Evolutionary conservation across 2,329 filamentous ascomycete species (phyloP), one percentile per base, ranked within the genome.

Genomic region (Tricladium varicosporioides): DNA sequence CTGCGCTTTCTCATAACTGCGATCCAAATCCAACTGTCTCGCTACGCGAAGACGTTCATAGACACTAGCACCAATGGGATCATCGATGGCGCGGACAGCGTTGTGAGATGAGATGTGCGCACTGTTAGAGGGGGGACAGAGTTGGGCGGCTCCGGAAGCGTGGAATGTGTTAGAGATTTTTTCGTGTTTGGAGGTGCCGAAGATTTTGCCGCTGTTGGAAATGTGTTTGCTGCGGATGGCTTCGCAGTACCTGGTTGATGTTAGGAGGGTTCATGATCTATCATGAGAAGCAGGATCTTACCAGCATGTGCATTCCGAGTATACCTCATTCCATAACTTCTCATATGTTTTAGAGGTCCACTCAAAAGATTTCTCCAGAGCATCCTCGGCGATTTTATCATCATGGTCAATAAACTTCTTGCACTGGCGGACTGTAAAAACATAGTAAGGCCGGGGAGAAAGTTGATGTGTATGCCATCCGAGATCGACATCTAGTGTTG

Each of bases 391-490:
- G 18, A 95, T 84, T 72, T 93, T 93, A 76, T 95, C 91, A 70
- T 94, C 87, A 67, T 95, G 91, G 67, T 92, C 85, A 63, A 93
- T 81, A 67, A 91, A 90, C 49, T 79, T 82, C 0, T 66, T 67
- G 5, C 78, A 79, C 18, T 70, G 69, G 0, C 51, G 54, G 1
- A 78, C 68, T 1, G 82, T 86, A 68, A 81, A 86, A 2, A 69
- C 58, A 64, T 83, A 87, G 72, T 94, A 94, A 2, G 74, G 67
- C 2, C 69, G 66, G 0, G 89, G 87, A 8, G 75, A 81, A 2
- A 93, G 81, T 69, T 93, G 65, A 47, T 93, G 89, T 0, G 89
- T 93, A 69, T 95, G 91, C 88, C 88, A 92, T 0, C 82, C 87
- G 0, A 92, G 75, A 67, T 92, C 88, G 5, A 92, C 78, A 61